Conservation (phyloP, 352 stramenopile genomes). For the Halophytophthora polymorphica region DNA sequence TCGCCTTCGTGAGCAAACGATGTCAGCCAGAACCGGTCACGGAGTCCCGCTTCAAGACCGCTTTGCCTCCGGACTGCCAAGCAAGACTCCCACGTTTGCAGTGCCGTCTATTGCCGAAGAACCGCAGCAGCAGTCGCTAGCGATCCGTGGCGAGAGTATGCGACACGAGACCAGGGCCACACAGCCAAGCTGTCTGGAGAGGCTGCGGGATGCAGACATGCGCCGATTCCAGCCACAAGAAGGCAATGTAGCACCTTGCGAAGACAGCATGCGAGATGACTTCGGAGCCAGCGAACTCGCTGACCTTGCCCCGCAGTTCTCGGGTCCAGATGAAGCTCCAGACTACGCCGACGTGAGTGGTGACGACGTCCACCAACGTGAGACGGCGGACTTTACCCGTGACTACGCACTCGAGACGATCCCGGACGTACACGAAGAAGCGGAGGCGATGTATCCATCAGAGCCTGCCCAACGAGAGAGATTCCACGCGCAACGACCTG, state of each 20-base stretch:
- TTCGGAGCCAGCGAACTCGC: too few species aligned
- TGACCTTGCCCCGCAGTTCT: too few species aligned
- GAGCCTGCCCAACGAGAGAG: not conserved
- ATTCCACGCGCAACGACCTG: constrained; percentile 1
- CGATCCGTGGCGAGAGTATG: not conserved
- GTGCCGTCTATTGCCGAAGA: constrained; percentile 1
- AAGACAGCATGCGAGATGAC: not conserved
- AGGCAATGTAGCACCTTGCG: constrained; percentile 7
- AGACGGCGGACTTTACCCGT: too few species aligned
- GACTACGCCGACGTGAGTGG: too few species aligned
- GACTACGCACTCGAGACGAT: too few species aligned
- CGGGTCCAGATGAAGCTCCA: too few species aligned
- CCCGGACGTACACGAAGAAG: not conserved
- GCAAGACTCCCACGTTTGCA: not conserved
- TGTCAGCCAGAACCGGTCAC: constrained; percentile 4
- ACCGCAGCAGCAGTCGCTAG: constrained; percentile 1
- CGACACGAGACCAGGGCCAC: constrained; percentile 1
- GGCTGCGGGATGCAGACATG: constrained; percentile 15
- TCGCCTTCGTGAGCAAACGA: constrained; percentile 23
- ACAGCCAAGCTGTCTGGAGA: constrained; percentile 13
- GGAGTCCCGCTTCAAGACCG: constrained; percentile 1
- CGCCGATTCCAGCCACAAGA: not conserved
- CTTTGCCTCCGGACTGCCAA: not conserved
- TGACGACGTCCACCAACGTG: too few species aligned
- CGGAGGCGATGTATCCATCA: not conserved